Evolutionary conservation across 768 basidiomycete species (phyloP), one percentile per base, ranked within the genome.

Genomic region (Boletus rex-veris): DNA sequence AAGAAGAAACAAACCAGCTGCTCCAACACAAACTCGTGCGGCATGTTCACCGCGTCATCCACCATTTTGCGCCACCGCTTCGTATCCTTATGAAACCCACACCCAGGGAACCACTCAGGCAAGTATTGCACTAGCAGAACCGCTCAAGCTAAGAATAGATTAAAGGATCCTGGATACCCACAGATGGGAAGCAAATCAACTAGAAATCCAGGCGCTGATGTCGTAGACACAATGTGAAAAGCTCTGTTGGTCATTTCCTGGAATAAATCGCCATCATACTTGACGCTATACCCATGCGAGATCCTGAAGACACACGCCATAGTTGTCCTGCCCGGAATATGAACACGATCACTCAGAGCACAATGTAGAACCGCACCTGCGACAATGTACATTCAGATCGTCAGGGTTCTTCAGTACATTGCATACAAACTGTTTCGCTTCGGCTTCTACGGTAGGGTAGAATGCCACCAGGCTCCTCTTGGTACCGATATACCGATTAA

Each of bases 281-380:
- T 39, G 15, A 73, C 66, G 10, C 69, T 57, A 21, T 74, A 62
- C 3, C 75, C 76, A 48, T 76, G 70, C 3, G 70, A 69, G 14
- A 70, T 57, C 7, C 56, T 63, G 51, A 69, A 53, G 49, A 74
- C 71, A 6, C 66, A 60, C 7, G 72, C 63, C 2, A 71, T 71
- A 1, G 69, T 63, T 49, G 69, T 57, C 36, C 77, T 77, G 46
- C 48, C 24, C 40, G 7, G 9, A 31, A 9, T 16, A 5, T 48
- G 11, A 33, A 18, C 16, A 41, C 10, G 7, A 31, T 36, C n/a
- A 12, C 4, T 0, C 10, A n/a, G 12, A 26, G 5, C 2, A 16
- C 7, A 7, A 37, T 44, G 46, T 4, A 8, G 4, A 4, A 18
- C 35, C 26, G 21, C 24, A 61, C 57, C 36, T 53, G 37, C 42